Percentiles rank a stretch among this genome's conserved stretches.
phyloP scores from a whole-genome alignment of 345 rosid species.

The Raphanus sativus region DNA sequence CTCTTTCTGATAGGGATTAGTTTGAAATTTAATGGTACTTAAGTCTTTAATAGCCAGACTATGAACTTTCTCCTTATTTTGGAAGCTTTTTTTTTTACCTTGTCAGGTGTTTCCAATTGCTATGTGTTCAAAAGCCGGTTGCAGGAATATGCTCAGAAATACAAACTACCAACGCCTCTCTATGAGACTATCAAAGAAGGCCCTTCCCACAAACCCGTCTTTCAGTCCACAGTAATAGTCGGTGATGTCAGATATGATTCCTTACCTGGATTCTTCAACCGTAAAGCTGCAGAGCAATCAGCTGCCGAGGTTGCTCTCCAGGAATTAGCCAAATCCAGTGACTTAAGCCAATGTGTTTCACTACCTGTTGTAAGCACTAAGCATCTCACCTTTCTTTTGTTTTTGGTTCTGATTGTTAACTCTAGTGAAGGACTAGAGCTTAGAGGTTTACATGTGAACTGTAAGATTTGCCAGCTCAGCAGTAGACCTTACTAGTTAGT shows the following conservation, averaged over 20 bases:
- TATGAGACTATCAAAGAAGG: slow-evolving; percentile 87
- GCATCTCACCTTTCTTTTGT: slow-evolving; percentile 28
- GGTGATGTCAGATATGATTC: slow-evolving; percentile 67
- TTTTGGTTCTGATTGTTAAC: neutral
- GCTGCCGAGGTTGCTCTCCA: slow-evolving; percentile 90
- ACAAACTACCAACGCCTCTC: slow-evolving; percentile 64
- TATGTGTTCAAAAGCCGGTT: slow-evolving; percentile 79
- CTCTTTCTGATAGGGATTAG: too few relatives aligned
- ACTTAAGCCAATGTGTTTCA: slow-evolving; percentile 51
- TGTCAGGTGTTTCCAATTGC: slow-evolving; percentile 76
- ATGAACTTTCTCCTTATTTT: slow-evolving; percentile 6
- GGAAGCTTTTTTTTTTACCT: neutral
- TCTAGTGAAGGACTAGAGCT: neutral
- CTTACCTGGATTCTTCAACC: slow-evolving; percentile 79
- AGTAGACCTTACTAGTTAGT: neutral
- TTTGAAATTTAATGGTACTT: too few relatives aligned
- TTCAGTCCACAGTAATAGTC: slow-evolving; percentile 66
- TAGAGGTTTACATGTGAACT: neutral
- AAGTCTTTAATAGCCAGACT: neutral
- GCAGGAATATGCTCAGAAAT: slow-evolving; percentile 83
- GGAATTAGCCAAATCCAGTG: slow-evolving; percentile 66
- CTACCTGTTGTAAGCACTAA: slow-evolving; percentile 85
- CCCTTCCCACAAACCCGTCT: slow-evolving; percentile 77
- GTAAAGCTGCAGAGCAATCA: slow-evolving; percentile 96
- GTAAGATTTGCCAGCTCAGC: neutral